Evolutionary conservation across 257 asterid species (phyloP), one percentile per base, ranked within the genome.

Genomic region (Ophiorrhiza pumila): DNA sequence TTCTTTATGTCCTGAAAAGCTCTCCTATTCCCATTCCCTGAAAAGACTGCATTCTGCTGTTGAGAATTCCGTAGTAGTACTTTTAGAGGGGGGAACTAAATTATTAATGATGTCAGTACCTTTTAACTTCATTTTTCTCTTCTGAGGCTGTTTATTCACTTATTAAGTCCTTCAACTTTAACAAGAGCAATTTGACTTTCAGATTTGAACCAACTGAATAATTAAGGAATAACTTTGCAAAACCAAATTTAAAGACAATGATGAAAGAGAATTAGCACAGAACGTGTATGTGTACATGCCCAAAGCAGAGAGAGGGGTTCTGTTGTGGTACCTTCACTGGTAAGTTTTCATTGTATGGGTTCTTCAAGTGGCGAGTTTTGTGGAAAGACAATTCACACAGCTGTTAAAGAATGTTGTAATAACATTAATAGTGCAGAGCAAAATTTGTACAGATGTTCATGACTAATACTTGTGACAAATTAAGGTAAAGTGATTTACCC

Each of bases 361-460:
- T 92, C 82, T 96, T 82, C 86, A 92, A 82, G 76, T 90, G 93
- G 72, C 95, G 93, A 72, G 96, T 90, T 83, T 90, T 90, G 76
- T 92, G 86, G 80, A 92, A 92, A 76, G 96, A 90, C 83, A 92
- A 72, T 88, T 92, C 97, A 82, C 96, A 81, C 56, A 92, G 96
- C 97, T 92, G 97, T 87, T 83, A 71, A 66, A 35, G 22, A 46
- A n/a, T 13, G 10, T 15, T 15, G 20, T 37, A 27, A 37, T 17
- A 10, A 14, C 57, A 58, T 3, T 49, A 52, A 31, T 47, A 37
- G 55, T 37, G 32, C 11, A 68, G 31, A 29, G 60, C 42, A 68
- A n/a, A 31, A 47, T 18, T 45, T 4, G 14, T 12, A 45, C 58
- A n/a, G 37, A 65, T 13, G 14, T 27, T 25, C n/a, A n/a, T n/a